Evolutionary conservation across 345 rosid species (phyloP).

Genomic region (sweet orange (Citrus sinensis)): DNA sequence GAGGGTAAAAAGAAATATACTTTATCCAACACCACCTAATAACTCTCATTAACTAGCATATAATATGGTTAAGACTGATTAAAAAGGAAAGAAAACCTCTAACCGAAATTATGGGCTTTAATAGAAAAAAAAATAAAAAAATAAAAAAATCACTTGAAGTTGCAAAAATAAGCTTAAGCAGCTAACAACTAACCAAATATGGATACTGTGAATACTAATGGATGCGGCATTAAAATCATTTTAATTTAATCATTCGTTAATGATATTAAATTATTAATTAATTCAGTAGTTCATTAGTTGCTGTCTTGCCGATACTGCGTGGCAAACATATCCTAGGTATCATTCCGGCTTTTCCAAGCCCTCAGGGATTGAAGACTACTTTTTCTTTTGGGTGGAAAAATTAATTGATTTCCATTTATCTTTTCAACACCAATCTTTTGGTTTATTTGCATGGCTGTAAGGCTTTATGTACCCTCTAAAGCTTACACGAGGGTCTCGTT

Average conservation of each 20-base stretch:
- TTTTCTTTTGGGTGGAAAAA: background rate
- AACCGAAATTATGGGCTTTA: background rate
- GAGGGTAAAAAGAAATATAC: background rate
- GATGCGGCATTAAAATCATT: too few relatives aligned
- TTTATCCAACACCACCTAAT: background rate
- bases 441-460: slow-evolving; percentile 61
- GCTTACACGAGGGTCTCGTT: slow-evolving; percentile 61
- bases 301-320: background rate
- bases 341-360: slow-evolving; percentile 2
- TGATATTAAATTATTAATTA: background rate
- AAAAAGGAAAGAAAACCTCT: background rate
- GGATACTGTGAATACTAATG: background rate
- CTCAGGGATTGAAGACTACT: background rate
- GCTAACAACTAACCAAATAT: background rate
- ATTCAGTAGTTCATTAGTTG: background rate
- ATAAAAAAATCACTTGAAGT: background rate
- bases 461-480: slow-evolving; percentile 41
- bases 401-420: slow-evolving; percentile 16
- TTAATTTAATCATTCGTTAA: too few relatives aligned
- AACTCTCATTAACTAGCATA: background rate
- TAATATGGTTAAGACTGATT: too few relatives aligned
- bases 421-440: slow-evolving; percentile 23
- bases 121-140: background rate
- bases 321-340: background rate
- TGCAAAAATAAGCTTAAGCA: background rate